These are phyloP conservation scores for Theobroma grandiflorum DNA, from an alignment of 441 rosid species.

Conservation along the genomic window DNA sequence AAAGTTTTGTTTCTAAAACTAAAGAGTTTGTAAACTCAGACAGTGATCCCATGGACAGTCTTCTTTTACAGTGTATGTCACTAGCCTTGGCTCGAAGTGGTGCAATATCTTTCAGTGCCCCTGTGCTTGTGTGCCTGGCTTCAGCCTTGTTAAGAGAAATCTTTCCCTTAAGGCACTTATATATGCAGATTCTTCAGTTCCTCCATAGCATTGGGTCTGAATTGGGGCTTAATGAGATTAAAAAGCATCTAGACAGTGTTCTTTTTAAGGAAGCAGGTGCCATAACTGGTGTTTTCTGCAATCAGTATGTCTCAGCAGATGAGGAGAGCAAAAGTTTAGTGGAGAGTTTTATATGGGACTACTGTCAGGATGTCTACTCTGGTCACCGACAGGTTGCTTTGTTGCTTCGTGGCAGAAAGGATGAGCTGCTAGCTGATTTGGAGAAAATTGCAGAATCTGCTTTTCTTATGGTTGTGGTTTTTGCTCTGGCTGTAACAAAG, in stretches of 20 bases:
- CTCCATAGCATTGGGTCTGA: conserved; percentile 35
- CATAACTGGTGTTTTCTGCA: conserved; percentile 77
- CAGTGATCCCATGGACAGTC: conserved; percentile 38
- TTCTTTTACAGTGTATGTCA: conserved; percentile 67
- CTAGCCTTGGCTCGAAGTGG: conserved; percentile 86
- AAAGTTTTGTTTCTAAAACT: conserved; percentile 47
- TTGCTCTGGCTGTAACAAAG: conserved; percentile 73
- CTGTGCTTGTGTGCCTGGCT: conserved; percentile 67
- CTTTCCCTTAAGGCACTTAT: conserved; percentile 68
- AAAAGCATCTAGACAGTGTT: conserved; percentile 62
- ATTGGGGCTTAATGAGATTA: conserved; percentile 47
- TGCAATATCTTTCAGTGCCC: conserved; percentile 54
- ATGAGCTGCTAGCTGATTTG: conserved; percentile 57
- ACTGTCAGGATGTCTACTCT: conserved; percentile 75
- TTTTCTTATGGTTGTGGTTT: conserved; percentile 87
- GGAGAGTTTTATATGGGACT: conserved; percentile 79
- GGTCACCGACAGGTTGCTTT: conserved; percentile 72
- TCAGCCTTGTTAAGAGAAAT: conserved; percentile 73
- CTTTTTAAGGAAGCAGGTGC: conserved; percentile 87
- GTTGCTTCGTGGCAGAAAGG: conserved; percentile 61
- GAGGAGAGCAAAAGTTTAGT: conserved; percentile 63
- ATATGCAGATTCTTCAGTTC: conserved; percentile 49
- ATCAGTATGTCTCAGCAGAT: conserved; percentile 67
- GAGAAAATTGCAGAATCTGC: conserved; percentile 89
- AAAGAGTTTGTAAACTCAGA: conserved; percentile 35